Conservation (phyloP, 345 rosid species). For the Fremontodendron californicum region DNA sequence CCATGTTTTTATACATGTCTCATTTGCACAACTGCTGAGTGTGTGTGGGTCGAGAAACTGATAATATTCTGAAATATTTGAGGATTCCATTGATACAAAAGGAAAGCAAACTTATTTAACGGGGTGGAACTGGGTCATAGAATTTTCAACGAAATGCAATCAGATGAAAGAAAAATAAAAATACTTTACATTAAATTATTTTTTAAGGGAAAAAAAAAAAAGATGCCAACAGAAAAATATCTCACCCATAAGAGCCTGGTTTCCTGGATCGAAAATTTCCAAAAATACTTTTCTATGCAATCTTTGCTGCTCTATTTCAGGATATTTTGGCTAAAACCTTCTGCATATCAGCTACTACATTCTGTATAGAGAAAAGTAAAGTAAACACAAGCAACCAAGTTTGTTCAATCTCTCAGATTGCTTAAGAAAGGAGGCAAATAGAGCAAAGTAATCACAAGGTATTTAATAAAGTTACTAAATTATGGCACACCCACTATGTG, state of each 20-base stretch:
- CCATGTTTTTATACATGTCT: not conserved
- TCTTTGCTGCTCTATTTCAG: constrained; percentile 90
- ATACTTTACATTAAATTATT: not conserved
- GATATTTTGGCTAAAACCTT: constrained; percentile 87
- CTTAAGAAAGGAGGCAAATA: constrained; percentile 8
- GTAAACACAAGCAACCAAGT: not conserved
- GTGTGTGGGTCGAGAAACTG: not conserved
- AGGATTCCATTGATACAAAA: not conserved
- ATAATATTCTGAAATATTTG: not conserved
- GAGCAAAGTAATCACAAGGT: constrained; percentile 20
- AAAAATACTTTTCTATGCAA: constrained; percentile 90
- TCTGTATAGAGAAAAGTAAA: constrained; percentile 37
- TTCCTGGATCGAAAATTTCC: constrained; percentile 61
- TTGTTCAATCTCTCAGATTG: not conserved
- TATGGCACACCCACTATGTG: too few species aligned
- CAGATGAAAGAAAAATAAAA: not conserved
- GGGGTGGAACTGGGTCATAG: not conserved
- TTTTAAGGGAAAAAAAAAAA: not conserved
- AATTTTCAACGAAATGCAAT: not conserved
- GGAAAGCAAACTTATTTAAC: not conserved
- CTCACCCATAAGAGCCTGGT: constrained; percentile 77
- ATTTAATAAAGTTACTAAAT: too few species aligned
- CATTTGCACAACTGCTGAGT: not conserved
- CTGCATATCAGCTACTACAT: constrained; percentile 87
- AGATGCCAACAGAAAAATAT: too few species aligned